Evolutionary conservation across 2,329 filamentous ascomycete genomes (phyloP), one percentile per base, ranked within the genome.

Genomic region (Aspergillus alliaceus): DNA sequence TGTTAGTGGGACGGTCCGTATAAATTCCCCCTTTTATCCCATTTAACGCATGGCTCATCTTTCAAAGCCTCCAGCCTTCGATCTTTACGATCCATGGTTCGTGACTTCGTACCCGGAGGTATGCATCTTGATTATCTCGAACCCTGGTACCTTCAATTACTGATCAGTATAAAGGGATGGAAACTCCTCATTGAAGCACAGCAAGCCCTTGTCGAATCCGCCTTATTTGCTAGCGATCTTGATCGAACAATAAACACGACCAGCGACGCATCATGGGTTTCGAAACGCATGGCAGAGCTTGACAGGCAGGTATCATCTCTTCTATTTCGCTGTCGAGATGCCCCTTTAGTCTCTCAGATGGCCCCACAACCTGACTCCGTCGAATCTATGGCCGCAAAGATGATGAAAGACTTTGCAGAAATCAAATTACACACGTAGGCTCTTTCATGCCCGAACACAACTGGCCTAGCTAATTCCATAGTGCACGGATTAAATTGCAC

Each of bases 1-100:
- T 53, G 79, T 83, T 22, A 81, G 78, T 68, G 81, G 79, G 54
- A 77, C 75, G 59, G 78, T 80, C 73, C 59, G 72, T 60, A 46
- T n/a, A 11, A 18, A n/a, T n/a, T n/a, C 15, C 12, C n/a, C 20
- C 4, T 22, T 20, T 24, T 20, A 22, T n/a, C 9, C 15, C 3
- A 18, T 3, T 15, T 22, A 24, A 52, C 12, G 15, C 9, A 20
- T 22, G 12, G 29, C 50, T 54, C 20, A 66, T 59, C 29, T 44
- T 29, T 22, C 54, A 57, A 51, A 62, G 62, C 42, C 40, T 7
- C 52, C 60, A 14, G 12, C 60, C 56, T 56, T 59, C 57, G 31
- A 64, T 44, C 27, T 63, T 18, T 62, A 64, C 39, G 67, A 70
- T 53, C 63, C 64, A 22, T 58, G 62, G 34, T 67, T 69, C 37